A percentile compares a stretch with the other conserved stretches of the same genome.
phyloP scores from a whole-genome alignment of 2,329 filamentous ascomycete genomes.

The Plenodomus tracheiphilus region DNA sequence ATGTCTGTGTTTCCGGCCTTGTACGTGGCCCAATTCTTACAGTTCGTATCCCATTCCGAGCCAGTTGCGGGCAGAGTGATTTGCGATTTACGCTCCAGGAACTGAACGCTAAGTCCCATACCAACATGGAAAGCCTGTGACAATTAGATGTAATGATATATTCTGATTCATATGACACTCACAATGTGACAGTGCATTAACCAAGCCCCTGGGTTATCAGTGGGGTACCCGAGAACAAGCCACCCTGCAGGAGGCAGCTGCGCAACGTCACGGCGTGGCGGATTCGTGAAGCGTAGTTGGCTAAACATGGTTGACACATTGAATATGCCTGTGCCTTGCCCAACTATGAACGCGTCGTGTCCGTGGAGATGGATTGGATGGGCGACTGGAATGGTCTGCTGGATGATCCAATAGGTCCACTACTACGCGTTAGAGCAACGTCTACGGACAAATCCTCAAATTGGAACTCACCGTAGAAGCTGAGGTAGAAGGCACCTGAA shows the following conservation, averaged over 20 bases:
- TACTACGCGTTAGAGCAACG: neutral
- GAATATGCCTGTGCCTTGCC: conserved; percentile 38
- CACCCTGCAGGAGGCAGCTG: conserved; percentile 40
- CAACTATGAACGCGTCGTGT: conserved; percentile 28
- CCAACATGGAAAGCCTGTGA: conserved; percentile 29
- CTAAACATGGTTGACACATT: conserved; percentile 10
- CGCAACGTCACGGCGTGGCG: conserved; percentile 41
- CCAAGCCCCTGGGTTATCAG: conserved; percentile 55
- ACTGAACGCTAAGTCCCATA: conserved; percentile 31
- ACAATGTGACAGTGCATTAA: conserved; percentile 35
- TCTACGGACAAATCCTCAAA: neutral
- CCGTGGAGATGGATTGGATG: conserved; percentile 38
- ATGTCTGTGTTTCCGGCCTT: conserved; percentile 17
- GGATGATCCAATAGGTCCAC: conserved; percentile 55
- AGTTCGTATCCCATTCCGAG: conserved; percentile 33
- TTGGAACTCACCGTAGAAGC: conserved; percentile 3
- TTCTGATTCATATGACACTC: neutral
- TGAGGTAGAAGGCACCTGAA: conserved; percentile 41
- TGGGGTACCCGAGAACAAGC: conserved; percentile 55
- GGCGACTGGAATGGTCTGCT: conserved; percentile 46
- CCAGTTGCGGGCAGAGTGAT: conserved; percentile 23
- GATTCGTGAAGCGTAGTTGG: conserved; percentile 41
- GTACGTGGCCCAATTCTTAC: conserved; percentile 27
- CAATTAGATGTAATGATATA: neutral
- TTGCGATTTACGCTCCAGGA: conserved; percentile 25